Conservation (phyloP, 768 basidiomycete species). For the Rubroboletus satanas region DNA sequence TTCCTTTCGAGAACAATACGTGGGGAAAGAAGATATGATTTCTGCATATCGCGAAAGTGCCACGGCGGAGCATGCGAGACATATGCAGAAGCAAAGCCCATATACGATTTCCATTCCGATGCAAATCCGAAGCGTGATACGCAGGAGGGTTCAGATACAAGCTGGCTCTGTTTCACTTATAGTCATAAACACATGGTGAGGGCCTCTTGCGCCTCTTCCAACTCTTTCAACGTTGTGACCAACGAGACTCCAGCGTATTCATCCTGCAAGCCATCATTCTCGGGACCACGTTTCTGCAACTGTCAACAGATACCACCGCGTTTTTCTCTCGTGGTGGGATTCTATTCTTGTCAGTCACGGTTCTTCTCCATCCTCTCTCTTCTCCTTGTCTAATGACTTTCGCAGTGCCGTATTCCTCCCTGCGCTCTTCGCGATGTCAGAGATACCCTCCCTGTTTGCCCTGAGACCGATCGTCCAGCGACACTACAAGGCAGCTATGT, state of each 20-base stretch:
- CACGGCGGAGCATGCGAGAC: constrained; percentile 49
- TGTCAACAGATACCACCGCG: constrained; percentile 35
- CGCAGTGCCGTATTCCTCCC: constrained; percentile 54
- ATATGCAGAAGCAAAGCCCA: constrained; percentile 40
- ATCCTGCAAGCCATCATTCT: constrained; percentile 31
- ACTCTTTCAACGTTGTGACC: neutral
- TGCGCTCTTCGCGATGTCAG: constrained; percentile 56
- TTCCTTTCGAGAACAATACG: constrained; percentile 43
- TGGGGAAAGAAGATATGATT: constrained; percentile 41
- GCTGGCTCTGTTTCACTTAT: constrained; percentile 36
- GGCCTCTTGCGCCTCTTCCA: neutral
- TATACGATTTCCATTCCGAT: constrained; percentile 48
- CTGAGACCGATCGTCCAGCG: constrained; percentile 44
- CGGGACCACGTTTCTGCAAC: constrained; percentile 45
- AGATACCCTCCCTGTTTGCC: constrained; percentile 47
- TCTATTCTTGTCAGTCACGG: constrained; percentile 76
- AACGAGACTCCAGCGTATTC: constrained; percentile 34
- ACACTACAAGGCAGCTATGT: constrained; percentile 45
- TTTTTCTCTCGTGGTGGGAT: constrained; percentile 70
- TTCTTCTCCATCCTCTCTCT: neutral
- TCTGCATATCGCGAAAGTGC: constrained; percentile 48
- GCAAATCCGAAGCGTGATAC: constrained; percentile 47
- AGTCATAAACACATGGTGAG: constrained; percentile 28
- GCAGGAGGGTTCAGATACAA: constrained; percentile 45
- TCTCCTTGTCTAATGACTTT: neutral